phyloP scores from a whole-genome alignment of 371 early-diverging fungal genomes.

The Actinomortierella wolfii region DNA sequence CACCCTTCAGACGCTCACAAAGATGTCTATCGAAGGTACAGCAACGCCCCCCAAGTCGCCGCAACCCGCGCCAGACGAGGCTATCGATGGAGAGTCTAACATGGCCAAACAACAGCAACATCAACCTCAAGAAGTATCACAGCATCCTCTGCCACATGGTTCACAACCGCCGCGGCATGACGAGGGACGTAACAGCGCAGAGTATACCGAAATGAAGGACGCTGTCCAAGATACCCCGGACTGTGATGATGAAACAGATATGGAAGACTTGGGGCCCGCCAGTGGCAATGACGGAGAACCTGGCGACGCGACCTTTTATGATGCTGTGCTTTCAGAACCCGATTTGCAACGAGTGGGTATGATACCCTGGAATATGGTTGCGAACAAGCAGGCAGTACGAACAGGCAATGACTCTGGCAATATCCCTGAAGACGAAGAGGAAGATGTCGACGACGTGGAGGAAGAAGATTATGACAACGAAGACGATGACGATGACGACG shows the following conservation, averaged over 20 bases:
- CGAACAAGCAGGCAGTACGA: constrained; percentile 28
- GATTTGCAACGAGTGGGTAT: constrained; percentile 8
- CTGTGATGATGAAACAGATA: constrained; percentile 5
- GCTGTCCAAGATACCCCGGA: constrained; percentile 1
- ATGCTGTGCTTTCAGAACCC: constrained; percentile 14
- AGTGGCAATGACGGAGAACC: constrained; percentile 17
- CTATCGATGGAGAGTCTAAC: no score
- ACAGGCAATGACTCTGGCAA: constrained; percentile 33
- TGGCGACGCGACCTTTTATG: constrained; percentile 9
- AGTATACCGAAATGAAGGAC: constrained; percentile 2
- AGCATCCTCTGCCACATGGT: constrained; percentile 18
- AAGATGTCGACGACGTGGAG: constrained; percentile 26
- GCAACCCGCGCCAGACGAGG: no score
- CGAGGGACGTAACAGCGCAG: constrained; percentile 3
- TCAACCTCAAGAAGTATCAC: constrained; percentile 9
- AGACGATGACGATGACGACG: constrained; percentile 10
- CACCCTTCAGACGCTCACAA: no score
- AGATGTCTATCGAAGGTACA: no score
- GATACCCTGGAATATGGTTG: constrained; percentile 15
- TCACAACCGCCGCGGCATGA: constrained; percentile 7
- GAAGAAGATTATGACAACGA: constrained; percentile 22
- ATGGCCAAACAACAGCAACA: no score
- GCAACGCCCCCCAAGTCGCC: no score
- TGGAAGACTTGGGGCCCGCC: neutral
- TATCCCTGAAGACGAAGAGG: constrained; percentile 16